Evolutionary conservation across 495 filamentous ascomycete genomes (phyloP).

Genomic region (Penicillium longicatenatum): DNA sequence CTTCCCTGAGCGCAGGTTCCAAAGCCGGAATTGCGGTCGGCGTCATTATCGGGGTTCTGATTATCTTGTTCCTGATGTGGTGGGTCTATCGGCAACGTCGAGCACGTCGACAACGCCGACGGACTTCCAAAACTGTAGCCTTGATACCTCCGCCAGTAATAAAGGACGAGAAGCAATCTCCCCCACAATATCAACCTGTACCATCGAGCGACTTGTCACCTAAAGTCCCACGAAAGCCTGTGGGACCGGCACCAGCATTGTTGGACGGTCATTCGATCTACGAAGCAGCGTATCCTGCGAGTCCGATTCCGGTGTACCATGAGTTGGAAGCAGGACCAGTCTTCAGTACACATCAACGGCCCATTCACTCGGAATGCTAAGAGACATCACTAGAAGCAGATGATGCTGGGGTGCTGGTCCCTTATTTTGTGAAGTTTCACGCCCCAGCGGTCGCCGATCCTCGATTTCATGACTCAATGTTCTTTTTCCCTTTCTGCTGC

Average conservation of each 20-base stretch:
- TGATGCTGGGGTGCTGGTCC: background rate
- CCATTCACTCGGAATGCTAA: slow-evolving; percentile 31
- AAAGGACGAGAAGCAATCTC: background rate
- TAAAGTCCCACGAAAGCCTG: slow-evolving; percentile 17
- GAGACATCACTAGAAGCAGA: background rate
- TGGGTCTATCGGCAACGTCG: slow-evolving; percentile 21
- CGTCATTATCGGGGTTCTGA: slow-evolving; percentile 29
- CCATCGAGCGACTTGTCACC: slow-evolving; percentile 7
- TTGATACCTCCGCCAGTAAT: background rate
- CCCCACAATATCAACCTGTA: background rate
- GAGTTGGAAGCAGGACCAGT: slow-evolving; percentile 28
- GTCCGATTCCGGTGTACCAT: slow-evolving; percentile 19
- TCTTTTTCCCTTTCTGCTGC: background rate
- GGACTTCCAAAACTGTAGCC: background rate
- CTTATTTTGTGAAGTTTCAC: background rate
- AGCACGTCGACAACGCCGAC: slow-evolving; percentile 7
- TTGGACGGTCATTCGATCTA: slow-evolving; percentile 25
- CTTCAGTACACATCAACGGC: slow-evolving; percentile 21
- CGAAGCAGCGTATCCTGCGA: slow-evolving; percentile 13
- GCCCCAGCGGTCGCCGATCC: background rate
- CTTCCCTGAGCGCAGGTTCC: slow-evolving; percentile 28
- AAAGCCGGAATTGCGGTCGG: slow-evolving; percentile 37
- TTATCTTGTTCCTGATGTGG: slow-evolving; percentile 31
- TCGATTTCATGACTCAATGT: background rate
- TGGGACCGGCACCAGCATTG: slow-evolving; percentile 14